Percentiles rank a stretch among this genome's conserved stretches.
phyloP scores from a whole-genome alignment of 805 yeast genomes.

The Spathaspora sp. region DNA sequence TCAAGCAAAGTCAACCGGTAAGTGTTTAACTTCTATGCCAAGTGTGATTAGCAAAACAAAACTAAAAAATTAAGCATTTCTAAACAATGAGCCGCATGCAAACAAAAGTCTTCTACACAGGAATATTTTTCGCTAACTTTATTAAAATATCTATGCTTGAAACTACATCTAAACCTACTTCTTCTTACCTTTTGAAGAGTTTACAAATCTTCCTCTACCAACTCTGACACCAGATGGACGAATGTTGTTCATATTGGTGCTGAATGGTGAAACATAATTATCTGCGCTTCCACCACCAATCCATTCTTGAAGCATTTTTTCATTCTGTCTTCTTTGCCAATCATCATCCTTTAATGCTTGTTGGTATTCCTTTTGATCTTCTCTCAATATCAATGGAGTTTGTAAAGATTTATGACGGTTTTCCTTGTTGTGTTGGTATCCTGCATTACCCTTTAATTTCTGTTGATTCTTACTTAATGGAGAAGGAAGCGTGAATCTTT shows the following conservation, averaged over 20 bases:
- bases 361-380: conserved; percentile 91
- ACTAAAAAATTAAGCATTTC: background rate
- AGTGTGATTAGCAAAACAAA: background rate
- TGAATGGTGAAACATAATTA: conserved; percentile 84
- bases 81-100: background rate
- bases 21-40: no score
- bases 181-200: conserved; percentile 46
- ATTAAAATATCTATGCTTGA: background rate
- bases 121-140: background rate
- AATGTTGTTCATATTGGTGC: conserved; percentile 32
- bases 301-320: conserved; percentile 81
- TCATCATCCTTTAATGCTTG: conserved; percentile 83
- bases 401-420: conserved; percentile 48
- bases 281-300: conserved; percentile 94
- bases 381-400: conserved; percentile 63
- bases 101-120: background rate
- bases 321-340: conserved; percentile 84
- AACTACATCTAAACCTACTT: conserved; percentile 7
- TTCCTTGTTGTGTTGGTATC: conserved; percentile 68
- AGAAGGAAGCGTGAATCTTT: conserved; percentile 75
- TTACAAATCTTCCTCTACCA: conserved; percentile 82
- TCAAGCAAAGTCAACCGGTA: background rate
- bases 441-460: conserved; percentile 73
- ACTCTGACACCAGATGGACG: conserved; percentile 65
- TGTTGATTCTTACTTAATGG: conserved; percentile 78